Percentiles rank a stretch among this genome's conserved stretches.
phyloP scores from a whole-genome alignment of 1,139 yeast genomes.

The Pichia sp. region DNA sequence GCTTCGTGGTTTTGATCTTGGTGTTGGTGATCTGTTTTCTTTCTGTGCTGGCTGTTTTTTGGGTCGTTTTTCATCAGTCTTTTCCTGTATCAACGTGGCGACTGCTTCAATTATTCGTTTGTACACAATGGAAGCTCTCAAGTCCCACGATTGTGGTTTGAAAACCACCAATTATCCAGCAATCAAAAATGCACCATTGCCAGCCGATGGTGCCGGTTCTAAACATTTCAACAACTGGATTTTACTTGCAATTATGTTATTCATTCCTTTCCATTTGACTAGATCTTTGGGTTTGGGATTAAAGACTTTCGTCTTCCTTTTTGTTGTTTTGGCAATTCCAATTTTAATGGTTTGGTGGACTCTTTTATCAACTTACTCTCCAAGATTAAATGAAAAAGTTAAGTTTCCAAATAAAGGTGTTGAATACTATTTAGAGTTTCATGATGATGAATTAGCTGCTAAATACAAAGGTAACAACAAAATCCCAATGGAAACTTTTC shows the following conservation, averaged over 20 bases:
- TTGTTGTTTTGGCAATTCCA: constrained; percentile 56
- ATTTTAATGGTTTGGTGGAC: constrained; percentile 81
- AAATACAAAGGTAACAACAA: constrained; percentile 69
- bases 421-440: constrained; percentile 75
- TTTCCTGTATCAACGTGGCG: not conserved
- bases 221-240: constrained; percentile 64
- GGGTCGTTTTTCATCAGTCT: not conserved
- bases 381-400: constrained; percentile 76
- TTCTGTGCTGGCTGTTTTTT: no score
- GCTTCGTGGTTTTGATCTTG: no score
- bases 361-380: constrained; percentile 66
- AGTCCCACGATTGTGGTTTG: constrained; percentile 15
- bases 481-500: constrained; percentile 92
- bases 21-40: no score
- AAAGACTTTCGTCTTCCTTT: constrained; percentile 55
- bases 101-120: not conserved
- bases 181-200: constrained; percentile 78
- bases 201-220: constrained; percentile 90
- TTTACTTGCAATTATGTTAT: constrained; percentile 46
- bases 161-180: constrained; percentile 41
- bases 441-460: constrained; percentile 62
- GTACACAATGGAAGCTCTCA: constrained; percentile 12
- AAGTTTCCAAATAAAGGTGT: constrained; percentile 73
- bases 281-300: constrained; percentile 70
- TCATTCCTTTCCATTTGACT: constrained; percentile 59